A percentile compares a stretch with the other conserved stretches of the same genome.
These are phyloP conservation scores for Schizonepeta tenuifolia DNA, from an alignment of 257 asterid species.

Conservation along the genomic window DNA sequence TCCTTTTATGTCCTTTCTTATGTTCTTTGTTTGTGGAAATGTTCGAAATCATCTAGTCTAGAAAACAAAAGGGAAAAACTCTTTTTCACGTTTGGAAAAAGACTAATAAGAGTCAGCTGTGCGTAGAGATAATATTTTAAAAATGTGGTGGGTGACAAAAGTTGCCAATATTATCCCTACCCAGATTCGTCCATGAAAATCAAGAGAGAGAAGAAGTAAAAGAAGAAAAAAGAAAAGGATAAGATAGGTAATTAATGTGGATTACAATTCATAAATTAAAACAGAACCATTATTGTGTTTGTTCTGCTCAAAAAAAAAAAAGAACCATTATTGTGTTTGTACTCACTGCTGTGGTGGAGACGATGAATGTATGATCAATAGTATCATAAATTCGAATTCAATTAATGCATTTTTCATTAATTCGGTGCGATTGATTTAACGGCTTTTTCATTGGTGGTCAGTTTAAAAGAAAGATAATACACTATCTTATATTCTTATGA, in stretches of 20 bases:
- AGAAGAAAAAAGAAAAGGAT: background rate
- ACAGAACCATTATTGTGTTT: too few relatives aligned
- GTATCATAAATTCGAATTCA: too few relatives aligned
- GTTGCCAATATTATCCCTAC: constrained; percentile 1
- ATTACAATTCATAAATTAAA: background rate
- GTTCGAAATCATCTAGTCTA: background rate
- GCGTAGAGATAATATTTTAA: background rate
- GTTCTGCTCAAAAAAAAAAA: too few relatives aligned
- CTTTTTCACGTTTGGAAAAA: background rate
- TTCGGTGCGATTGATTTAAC: too few relatives aligned
- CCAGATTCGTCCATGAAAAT: constrained; percentile 1
- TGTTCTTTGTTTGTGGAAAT: background rate
- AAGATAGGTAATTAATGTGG: background rate
- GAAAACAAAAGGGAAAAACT: background rate
- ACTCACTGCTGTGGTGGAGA: too few relatives aligned
- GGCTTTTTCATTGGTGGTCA: too few relatives aligned
- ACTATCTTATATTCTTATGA: too few relatives aligned
- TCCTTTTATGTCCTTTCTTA: background rate
- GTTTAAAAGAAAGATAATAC: too few relatives aligned
- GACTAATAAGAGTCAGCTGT: constrained; percentile 9
- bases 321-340: too few relatives aligned
- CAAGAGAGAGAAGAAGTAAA: too few relatives aligned
- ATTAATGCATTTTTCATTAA: too few relatives aligned
- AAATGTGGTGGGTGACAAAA: background rate
- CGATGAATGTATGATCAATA: too few relatives aligned